phyloP scores from a whole-genome alignment of 129 eudicot species.

The Smallanthus sonchifolius region DNA sequence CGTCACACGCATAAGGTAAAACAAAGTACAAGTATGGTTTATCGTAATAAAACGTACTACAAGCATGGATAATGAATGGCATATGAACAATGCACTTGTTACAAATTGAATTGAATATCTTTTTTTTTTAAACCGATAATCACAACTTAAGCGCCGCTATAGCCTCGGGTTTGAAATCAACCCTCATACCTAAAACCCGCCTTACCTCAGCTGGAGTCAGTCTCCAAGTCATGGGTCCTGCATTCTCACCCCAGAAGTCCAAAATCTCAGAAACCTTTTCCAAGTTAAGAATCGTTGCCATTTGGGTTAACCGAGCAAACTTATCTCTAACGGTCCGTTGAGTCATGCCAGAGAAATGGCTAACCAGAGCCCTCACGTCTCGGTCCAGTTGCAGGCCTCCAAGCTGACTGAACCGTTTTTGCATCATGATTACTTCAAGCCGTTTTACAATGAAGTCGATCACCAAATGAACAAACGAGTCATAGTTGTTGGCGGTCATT shows the following conservation, averaged over 20 bases:
- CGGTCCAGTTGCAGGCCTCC: constrained; percentile 93
- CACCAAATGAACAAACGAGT: constrained; percentile 66
- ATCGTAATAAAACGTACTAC: not conserved
- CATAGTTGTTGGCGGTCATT: constrained; percentile 84
- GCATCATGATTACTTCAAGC: constrained; percentile 97
- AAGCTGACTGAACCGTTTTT: constrained; percentile 83
- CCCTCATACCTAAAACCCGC: constrained; percentile 76
- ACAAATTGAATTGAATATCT: constrained; percentile 2
- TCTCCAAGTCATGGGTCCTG: constrained; percentile 98
- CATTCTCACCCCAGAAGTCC: constrained; percentile 97
- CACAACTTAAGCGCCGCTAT: constrained; percentile 86
- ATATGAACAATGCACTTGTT: constrained; percentile 11
- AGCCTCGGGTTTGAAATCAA: constrained; percentile 92
- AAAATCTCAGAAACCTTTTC: constrained; percentile 93
- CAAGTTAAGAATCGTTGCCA: constrained; percentile 87
- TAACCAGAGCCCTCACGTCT: constrained; percentile 75
- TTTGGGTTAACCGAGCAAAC: constrained; percentile 90
- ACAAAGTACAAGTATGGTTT: constrained; percentile 3
- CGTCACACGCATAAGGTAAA: not conserved
- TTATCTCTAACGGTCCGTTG: constrained; percentile 93
- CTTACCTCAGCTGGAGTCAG: constrained; percentile 96
- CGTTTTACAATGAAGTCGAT: constrained; percentile 82
- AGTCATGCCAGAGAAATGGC: constrained; percentile 90
- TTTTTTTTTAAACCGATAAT: not conserved
- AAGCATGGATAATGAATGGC: constrained; percentile 6